These are phyloP conservation scores for Globisporangium emineosum DNA, from an alignment of 352 stramenopile genomes.

Conservation along the genomic window DNA sequence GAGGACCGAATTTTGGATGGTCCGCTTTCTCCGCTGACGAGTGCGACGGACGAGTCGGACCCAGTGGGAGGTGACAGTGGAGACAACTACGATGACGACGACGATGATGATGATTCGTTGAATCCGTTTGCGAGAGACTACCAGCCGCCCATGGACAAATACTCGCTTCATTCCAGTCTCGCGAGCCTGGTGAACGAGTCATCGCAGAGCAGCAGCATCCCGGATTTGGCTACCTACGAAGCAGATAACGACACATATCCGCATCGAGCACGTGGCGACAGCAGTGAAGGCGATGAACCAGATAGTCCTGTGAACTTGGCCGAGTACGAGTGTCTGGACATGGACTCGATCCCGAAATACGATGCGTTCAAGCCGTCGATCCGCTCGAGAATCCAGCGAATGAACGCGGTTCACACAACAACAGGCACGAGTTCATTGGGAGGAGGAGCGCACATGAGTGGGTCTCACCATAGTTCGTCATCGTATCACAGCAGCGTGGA, in stretches of 20 bases:
- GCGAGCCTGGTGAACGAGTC: constrained; percentile 27
- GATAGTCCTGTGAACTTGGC: constrained; percentile 54
- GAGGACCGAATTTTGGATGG: background rate
- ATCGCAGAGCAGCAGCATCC: constrained; percentile 12
- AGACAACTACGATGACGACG: background rate
- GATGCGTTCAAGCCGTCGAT: constrained; percentile 58
- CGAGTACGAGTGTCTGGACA: constrained; percentile 73
- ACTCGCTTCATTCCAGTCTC: constrained; percentile 31
- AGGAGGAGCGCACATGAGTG: background rate
- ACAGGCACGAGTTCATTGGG: background rate
- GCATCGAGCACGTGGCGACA: constrained; percentile 4
- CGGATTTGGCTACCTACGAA: constrained; percentile 10
- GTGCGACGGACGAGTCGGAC: constrained; percentile 6
- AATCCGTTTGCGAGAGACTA: constrained; percentile 69
- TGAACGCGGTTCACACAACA: constrained; percentile 3
- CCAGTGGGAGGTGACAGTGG: background rate
- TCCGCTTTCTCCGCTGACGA: background rate
- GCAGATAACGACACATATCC: background rate
- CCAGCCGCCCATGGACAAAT: constrained; percentile 25
- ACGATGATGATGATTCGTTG: constrained; percentile 55
- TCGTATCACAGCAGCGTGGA: constrained; percentile 3
- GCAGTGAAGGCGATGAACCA: constrained; percentile 11
- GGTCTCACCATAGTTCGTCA: background rate
- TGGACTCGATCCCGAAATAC: constrained; percentile 74
- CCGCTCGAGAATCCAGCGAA: constrained; percentile 7